Base-by-base conservation (phyloP, 116 monocot species). In the Dioscorea cayenensis region DNA sequence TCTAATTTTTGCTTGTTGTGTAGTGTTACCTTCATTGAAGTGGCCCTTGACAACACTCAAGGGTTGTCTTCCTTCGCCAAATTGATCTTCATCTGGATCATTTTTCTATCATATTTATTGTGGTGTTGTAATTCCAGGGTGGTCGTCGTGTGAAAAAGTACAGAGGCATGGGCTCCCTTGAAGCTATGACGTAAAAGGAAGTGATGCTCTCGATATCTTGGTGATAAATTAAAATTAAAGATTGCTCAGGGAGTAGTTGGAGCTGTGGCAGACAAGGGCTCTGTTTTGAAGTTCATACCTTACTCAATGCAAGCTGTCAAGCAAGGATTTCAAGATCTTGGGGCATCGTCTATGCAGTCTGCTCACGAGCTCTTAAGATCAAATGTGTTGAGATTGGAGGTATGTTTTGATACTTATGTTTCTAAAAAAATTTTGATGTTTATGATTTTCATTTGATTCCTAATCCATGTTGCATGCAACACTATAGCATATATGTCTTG, bases 241-340 rank as follows among this genome's bases (percentile, higher is more conserved):
- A 81, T 97, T 63, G 93, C 96, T 60, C 93, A 92, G 74, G 96
- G 96, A 36, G 96, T 96, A 67, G 96, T 97, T 73, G 96, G 93
- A n/a, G 78, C 93, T 28, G 96, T 97, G n/a, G 77, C 84, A 35
- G 96, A 97, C 75, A 97, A 97, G 50, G 96, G 96, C 37, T 97
- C 96, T 25, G 76, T 90, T 11, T 76, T 97, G 63, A 93, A 87
- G 32, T 92, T 92, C 49, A 80, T 96, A 66, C 96, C 96, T 27
- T 96, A 96, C 66, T 92, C 96, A 22, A 88, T 92, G 90, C 96
- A 97, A 81, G 96, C 96, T 60, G 96, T 92, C 4, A 97, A 97
- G 76, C 96, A 97, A 83, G 96, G 96, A 28, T 83, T 97, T 37
- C 96, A 97, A 70, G 96, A 97, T 86, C 75, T 97, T 35, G 96